A percentile compares a stretch with the other conserved stretches of the same genome.
phyloP scores from a whole-genome alignment of 495 filamentous ascomycete genomes.

The Hyphodiscus hymeniophilus region DNA sequence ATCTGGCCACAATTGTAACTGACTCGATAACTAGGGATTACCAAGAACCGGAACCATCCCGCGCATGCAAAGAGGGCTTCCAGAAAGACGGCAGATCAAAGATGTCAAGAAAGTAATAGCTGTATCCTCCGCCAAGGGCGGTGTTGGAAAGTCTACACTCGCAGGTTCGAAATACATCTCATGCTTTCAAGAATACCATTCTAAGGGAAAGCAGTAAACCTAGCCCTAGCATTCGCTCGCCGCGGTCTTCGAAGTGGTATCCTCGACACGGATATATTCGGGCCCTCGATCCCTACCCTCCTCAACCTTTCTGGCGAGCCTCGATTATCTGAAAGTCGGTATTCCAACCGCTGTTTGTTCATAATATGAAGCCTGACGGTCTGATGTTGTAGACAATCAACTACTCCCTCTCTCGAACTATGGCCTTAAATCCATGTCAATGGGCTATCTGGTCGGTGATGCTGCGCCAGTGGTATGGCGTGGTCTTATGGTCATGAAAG shows the following conservation, averaged over 20 bases:
- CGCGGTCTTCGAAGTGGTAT: slow-evolving; percentile 75
- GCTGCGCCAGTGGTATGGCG: slow-evolving; percentile 87
- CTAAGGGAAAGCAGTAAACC: slow-evolving; percentile 51
- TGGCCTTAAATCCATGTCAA: slow-evolving; percentile 94
- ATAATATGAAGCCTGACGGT: slow-evolving; percentile 13
- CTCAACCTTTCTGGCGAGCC: slow-evolving; percentile 72
- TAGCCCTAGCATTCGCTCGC: slow-evolving; percentile 77
- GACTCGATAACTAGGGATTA: no score
- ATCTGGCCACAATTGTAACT: no score
- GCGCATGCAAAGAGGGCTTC: slow-evolving; percentile 77
- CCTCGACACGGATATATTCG: slow-evolving; percentile 94
- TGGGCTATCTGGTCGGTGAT: slow-evolving; percentile 84
- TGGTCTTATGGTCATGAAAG: slow-evolving; percentile 96
- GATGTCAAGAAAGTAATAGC: slow-evolving; percentile 82
- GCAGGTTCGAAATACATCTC: slow-evolving; percentile 43
- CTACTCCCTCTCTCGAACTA: slow-evolving; percentile 89
- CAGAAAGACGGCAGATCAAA: slow-evolving; percentile 67
- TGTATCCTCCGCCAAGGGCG: slow-evolving; percentile 92
- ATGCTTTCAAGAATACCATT: slow-evolving; percentile 1
- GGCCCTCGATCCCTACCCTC: slow-evolving; percentile 87
- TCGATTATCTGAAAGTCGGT: slow-evolving; percentile 53
- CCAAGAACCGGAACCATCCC: slow-evolving; percentile 72
- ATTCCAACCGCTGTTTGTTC: slow-evolving; percentile 15
- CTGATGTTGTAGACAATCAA: slow-evolving; percentile 51
- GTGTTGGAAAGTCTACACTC: slow-evolving; percentile 93